phyloP scores from a whole-genome alignment of 164 flowering plant genomes.

The Sextonia rubra region DNA sequence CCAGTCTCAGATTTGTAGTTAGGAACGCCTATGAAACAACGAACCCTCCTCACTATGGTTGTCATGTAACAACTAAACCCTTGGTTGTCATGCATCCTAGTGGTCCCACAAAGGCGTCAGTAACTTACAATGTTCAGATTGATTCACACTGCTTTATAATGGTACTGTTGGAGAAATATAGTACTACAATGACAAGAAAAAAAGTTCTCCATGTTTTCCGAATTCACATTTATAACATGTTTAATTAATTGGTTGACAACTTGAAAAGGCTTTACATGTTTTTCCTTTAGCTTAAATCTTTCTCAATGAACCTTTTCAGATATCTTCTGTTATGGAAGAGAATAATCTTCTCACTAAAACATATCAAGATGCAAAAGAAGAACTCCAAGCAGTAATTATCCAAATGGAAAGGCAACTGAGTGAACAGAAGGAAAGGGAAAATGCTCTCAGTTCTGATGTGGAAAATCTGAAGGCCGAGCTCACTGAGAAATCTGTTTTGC shows the following conservation, averaged over 20 bases:
- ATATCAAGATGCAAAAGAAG: constrained; percentile 48
- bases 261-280: neutral
- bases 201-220: no score
- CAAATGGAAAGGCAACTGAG: constrained; percentile 58
- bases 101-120: no score
- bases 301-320: constrained; percentile 35
- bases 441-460: constrained; percentile 37
- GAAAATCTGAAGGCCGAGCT: constrained; percentile 55
- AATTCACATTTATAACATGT: neutral
- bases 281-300: neutral
- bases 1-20: no score
- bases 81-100: no score
- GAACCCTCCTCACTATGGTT: no score
- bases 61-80: no score
- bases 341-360: constrained; percentile 54
- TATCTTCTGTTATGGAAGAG: constrained; percentile 72
- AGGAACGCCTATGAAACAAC: no score
- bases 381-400: constrained; percentile 48
- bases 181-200: neutral
- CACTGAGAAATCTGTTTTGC: constrained; percentile 46
- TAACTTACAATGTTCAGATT: no score
- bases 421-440: constrained; percentile 42
- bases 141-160: no score
- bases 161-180: no score
- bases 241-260: neutral